A percentile compares a stretch with the other conserved stretches of the same genome.
These are phyloP conservation scores for Solanum gracilifrons DNA, from an alignment of 257 asterid species.

Conservation along the genomic window DNA sequence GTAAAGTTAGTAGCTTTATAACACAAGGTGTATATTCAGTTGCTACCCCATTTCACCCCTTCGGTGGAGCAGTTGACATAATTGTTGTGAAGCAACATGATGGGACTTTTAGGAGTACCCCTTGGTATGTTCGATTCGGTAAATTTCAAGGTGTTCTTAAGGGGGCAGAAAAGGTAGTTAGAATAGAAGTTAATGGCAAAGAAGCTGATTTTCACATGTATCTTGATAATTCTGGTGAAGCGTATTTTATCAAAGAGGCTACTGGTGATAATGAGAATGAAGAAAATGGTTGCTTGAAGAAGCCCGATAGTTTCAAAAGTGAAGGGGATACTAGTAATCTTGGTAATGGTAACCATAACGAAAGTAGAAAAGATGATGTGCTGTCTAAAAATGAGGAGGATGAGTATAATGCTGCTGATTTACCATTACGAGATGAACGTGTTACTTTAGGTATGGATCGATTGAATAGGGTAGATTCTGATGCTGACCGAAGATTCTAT, in stretches of 20 bases:
- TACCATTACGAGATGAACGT: slow-evolving; percentile 55
- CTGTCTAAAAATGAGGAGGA: slow-evolving; percentile 22
- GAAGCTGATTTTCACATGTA: slow-evolving; percentile 75
- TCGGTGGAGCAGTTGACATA: slow-evolving; percentile 96
- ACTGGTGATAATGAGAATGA: slow-evolving; percentile 33
- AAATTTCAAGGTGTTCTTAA: slow-evolving; percentile 88
- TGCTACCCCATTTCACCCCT: slow-evolving; percentile 95
- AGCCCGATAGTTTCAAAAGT: slow-evolving; percentile 22
- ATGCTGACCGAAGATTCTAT: slow-evolving; percentile 49
- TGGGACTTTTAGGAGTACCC: slow-evolving; percentile 73
- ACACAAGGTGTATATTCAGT: slow-evolving; percentile 78
- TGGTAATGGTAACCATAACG: slow-evolving; percentile 14
- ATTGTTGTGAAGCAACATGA: slow-evolving; percentile 72
- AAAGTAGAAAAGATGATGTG: slow-evolving; percentile 20
- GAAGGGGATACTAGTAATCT: slow-evolving; percentile 11
- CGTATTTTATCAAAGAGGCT: slow-evolving; percentile 68
- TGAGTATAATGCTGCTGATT: slow-evolving; percentile 25
- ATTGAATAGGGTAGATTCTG: slow-evolving; percentile 70
- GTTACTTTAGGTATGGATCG: slow-evolving; percentile 53
- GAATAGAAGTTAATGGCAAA: slow-evolving; percentile 75
- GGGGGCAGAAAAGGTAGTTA: slow-evolving; percentile 76
- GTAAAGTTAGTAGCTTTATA: slow-evolving; percentile 61
- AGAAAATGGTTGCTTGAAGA: slow-evolving; percentile 14
- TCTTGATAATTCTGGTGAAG: slow-evolving; percentile 85
- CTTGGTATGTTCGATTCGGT: slow-evolving; percentile 93